Evolutionary conservation across 1,284 basidiomycete genomes (phyloP).

Genomic region (Heterobasidion occidentale): DNA sequence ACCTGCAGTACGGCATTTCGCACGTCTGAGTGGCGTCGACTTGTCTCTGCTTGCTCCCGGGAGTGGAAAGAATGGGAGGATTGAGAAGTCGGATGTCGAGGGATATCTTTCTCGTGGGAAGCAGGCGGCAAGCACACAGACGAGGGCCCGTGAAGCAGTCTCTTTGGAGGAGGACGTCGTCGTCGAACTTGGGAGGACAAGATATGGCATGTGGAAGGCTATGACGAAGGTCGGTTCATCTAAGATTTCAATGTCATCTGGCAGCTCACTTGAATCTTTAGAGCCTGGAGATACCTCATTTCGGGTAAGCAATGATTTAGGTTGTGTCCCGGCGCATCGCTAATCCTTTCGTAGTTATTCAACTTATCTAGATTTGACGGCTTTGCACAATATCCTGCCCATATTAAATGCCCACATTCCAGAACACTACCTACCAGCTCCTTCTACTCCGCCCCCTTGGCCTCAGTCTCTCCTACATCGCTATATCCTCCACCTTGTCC

Average conservation of each 20-base stretch:
- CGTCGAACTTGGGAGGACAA: constrained; percentile 71
- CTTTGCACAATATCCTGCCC: constrained; percentile 64
- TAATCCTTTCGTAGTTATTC: constrained; percentile 44
- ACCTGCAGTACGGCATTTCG: constrained; percentile 76
- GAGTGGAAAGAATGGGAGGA: constrained; percentile 67
- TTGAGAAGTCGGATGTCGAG: constrained; percentile 74
- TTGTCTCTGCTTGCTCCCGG: constrained; percentile 55
- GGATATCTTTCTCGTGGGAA: constrained; percentile 35
- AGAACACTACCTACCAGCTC: constrained; percentile 41
- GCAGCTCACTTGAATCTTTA: constrained; percentile 19
- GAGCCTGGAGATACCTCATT: constrained; percentile 63
- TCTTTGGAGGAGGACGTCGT: constrained; percentile 34
- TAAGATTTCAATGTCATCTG: background rate
- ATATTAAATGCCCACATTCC: constrained; percentile 70
- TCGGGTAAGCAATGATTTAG: constrained; percentile 19
- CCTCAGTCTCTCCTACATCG: constrained; percentile 38
- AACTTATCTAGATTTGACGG: constrained; percentile 79
- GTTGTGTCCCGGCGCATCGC: background rate
- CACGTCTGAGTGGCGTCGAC: constrained; percentile 59
- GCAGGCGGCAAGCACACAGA: constrained; percentile 3
- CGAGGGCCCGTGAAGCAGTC: background rate
- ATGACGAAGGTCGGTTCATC: constrained; percentile 59
- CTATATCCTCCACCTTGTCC: constrained; percentile 33
- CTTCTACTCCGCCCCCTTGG: constrained; percentile 21
- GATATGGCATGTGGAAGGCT: constrained; percentile 82